Evolutionary conservation across 306 rosid genomes (phyloP).

Genomic region (Trichosanthes truncata): DNA sequence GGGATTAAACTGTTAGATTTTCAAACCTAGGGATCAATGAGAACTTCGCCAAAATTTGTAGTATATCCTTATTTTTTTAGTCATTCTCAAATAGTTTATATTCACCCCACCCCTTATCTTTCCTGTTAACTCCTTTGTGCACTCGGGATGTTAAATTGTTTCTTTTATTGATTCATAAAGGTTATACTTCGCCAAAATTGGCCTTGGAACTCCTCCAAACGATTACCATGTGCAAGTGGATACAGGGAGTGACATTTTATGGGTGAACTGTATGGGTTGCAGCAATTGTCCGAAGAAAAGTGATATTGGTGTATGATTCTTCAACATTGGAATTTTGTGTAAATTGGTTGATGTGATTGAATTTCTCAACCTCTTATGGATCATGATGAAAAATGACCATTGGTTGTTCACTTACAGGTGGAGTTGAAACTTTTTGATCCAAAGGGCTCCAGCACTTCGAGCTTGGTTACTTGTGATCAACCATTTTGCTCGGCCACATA

Average conservation of each 20-base stretch:
- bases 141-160: slow-evolving; percentile 12
- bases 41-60: not conserved
- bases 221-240: slow-evolving; percentile 85
- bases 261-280: slow-evolving; percentile 85
- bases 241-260: slow-evolving; percentile 86
- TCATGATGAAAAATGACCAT: slow-evolving; percentile 10
- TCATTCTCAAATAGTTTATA: not conserved
- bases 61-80: not conserved
- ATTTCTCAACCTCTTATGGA: not conserved
- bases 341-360: not conserved
- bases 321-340: not conserved
- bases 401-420: slow-evolving; percentile 45
- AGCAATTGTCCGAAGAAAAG: slow-evolving; percentile 54
- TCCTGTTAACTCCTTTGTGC: not conserved
- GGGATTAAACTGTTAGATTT: not conserved
- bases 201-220: slow-evolving; percentile 69
- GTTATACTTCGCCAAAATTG: slow-evolving; percentile 66
- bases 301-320: slow-evolving; percentile 53
- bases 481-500: slow-evolving; percentile 48
- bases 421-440: slow-evolving; percentile 50
- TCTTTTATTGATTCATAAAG: slow-evolving; percentile 26
- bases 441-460: slow-evolving; percentile 43
- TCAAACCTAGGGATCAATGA: not conserved
- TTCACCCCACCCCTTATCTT: not conserved
- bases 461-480: slow-evolving; percentile 44